Evolutionary conservation across 2,329 filamentous ascomycete species (phyloP).

Genomic region (Sarocladiaceae sp.): DNA sequence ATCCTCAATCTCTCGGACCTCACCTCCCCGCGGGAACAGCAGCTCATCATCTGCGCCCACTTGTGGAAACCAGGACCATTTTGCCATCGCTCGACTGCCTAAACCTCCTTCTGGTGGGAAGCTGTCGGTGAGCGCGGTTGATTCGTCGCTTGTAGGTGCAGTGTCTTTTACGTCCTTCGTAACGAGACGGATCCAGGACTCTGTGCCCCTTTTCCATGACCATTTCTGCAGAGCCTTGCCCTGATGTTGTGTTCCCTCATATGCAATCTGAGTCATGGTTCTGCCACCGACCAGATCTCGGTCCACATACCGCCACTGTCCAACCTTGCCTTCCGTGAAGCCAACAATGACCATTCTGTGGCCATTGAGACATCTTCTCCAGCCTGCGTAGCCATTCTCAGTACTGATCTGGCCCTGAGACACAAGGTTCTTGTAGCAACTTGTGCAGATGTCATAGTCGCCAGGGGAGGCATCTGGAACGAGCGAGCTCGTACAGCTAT

Average conservation of each 20-base stretch:
- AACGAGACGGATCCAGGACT: constrained; percentile 40
- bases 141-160: constrained; percentile 28
- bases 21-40: constrained; percentile 76
- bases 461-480: constrained; percentile 49
- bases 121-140: constrained; percentile 19
- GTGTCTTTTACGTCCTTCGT: constrained; percentile 45
- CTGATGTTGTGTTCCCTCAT: constrained; percentile 28
- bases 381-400: constrained; percentile 75
- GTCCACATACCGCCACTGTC: constrained; percentile 63
- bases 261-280: constrained; percentile 58
- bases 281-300: constrained; percentile 75
- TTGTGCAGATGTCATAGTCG: constrained; percentile 82
- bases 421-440: constrained; percentile 70
- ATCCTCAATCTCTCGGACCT: constrained; percentile 78
- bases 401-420: constrained; percentile 59
- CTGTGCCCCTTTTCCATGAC: constrained; percentile 42
- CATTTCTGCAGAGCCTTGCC: constrained; percentile 40
- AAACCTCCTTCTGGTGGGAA: constrained; percentile 76
- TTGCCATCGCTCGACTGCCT: constrained; percentile 59
- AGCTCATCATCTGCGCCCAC: constrained; percentile 67
- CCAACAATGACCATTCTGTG: constrained; percentile 82
- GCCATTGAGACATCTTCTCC: constrained; percentile 74
- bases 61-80: constrained; percentile 76
- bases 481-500: constrained; percentile 56
- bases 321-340: constrained; percentile 65